Evolutionary conservation across 2,329 filamentous ascomycete species (phyloP).

Genomic region (Xylariaceae sp.): DNA sequence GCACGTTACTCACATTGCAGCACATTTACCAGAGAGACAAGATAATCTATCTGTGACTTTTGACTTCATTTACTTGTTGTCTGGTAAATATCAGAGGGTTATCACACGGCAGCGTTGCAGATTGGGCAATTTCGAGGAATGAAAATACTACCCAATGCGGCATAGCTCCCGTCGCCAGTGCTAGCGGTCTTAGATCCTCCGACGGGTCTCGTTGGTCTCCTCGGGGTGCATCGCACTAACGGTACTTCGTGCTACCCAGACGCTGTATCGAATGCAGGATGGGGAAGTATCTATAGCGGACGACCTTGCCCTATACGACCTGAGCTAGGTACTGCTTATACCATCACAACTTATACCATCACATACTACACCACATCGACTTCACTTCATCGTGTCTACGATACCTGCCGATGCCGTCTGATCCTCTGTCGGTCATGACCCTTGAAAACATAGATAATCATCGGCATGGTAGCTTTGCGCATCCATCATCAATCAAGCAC

Average conservation of each 20-base stretch:
- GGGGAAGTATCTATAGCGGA: neutral
- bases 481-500: neutral
- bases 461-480: neutral
- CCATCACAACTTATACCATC: neutral
- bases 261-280: neutral
- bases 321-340: neutral
- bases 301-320: neutral
- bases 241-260: neutral
- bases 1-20: too few relatives aligned
- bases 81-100: too few relatives aligned
- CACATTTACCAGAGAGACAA: too few relatives aligned
- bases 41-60: too few relatives aligned
- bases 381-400: neutral
- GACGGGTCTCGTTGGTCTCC: neutral
- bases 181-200: too few relatives aligned
- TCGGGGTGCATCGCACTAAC: neutral
- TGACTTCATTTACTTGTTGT: too few relatives aligned
- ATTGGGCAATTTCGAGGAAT: too few relatives aligned
- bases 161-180: too few relatives aligned
- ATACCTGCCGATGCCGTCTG: neutral
- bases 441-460: neutral
- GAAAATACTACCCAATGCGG: too few relatives aligned
- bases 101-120: too few relatives aligned
- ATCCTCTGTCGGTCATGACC: neutral
- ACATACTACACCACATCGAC: neutral